Evolutionary conservation across 306 rosid species (phyloP).

Genomic region (Prunus armeniaca): DNA sequence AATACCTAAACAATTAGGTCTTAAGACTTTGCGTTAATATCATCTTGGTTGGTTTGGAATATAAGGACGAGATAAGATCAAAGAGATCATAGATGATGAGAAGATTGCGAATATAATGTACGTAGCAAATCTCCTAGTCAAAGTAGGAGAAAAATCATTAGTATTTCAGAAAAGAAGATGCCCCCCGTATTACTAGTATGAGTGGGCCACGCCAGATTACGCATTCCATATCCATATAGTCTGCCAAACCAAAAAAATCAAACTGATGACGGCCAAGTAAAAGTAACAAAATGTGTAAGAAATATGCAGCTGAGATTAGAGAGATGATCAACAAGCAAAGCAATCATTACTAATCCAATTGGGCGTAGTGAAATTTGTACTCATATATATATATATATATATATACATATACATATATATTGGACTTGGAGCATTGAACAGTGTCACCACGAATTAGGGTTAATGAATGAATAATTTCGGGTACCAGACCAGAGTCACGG

Average conservation of each 20-base stretch:
- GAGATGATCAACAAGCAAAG: neutral
- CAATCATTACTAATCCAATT: no score
- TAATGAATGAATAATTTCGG: no score
- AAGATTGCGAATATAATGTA: neutral
- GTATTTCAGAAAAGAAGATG: neutral
- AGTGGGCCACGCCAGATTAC: neutral
- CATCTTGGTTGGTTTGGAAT: neutral
- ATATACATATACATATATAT: no score
- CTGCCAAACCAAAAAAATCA: neutral
- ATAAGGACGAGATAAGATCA: neutral
- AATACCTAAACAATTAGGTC: neutral
- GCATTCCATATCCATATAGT: neutral
- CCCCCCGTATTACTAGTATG: neutral
- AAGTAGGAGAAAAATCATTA: neutral
- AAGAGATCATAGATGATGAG: neutral
- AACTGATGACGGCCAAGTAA: neutral
- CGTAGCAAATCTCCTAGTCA: neutral
- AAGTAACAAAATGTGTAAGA: neutral
- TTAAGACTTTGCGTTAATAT: neutral
- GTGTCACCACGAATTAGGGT: no score
- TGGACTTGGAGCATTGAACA: neutral
- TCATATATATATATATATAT: neutral
- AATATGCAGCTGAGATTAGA: neutral
- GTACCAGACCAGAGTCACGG: no score
- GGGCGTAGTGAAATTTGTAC: neutral